Evolutionary conservation across 2,329 filamentous ascomycete species (phyloP).

Genomic region (Capronia epimyces): DNA sequence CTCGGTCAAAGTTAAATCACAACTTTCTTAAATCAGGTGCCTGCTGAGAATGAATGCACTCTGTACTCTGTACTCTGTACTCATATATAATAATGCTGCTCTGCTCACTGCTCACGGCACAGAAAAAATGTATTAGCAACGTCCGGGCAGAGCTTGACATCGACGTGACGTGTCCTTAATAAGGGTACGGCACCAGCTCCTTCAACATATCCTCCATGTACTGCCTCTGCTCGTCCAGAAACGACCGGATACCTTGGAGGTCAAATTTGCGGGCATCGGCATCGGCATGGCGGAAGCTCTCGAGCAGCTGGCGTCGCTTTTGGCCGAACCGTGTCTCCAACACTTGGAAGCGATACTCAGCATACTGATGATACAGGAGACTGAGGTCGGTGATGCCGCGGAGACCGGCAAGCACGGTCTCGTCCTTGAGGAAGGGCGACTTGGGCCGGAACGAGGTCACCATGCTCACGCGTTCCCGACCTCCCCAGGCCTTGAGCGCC

Average conservation of each 20-base stretch:
- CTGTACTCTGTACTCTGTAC: too few species aligned
- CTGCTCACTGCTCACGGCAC: too few species aligned
- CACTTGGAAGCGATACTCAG: constrained; percentile 58
- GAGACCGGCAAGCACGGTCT: constrained; percentile 56
- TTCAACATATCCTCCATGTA: neutral
- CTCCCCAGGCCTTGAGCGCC: constrained; percentile 55
- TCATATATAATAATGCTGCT: too few species aligned
- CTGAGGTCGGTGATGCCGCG: constrained; percentile 52
- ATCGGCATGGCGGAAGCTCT: too few species aligned
- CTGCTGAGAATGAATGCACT: too few species aligned
- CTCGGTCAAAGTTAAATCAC: too few species aligned
- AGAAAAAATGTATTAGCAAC: too few species aligned
- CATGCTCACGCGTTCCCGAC: constrained; percentile 59
- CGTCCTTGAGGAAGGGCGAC: constrained; percentile 50
- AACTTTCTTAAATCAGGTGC: too few species aligned
- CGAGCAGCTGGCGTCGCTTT: too few species aligned
- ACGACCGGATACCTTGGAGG: neutral
- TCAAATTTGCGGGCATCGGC: constrained; percentile 33
- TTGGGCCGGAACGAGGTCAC: constrained; percentile 61
- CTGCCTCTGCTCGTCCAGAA: neutral
- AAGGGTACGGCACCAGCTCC: constrained; percentile 1
- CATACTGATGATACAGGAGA: constrained; percentile 57
- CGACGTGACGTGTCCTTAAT: too few species aligned
- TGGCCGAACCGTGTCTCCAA: constrained; percentile 52
- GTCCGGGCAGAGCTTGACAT: too few species aligned